Base-by-base conservation (phyloP, 2,329 filamentous ascomycete genomes). In the Zalaria sp. region DNA sequence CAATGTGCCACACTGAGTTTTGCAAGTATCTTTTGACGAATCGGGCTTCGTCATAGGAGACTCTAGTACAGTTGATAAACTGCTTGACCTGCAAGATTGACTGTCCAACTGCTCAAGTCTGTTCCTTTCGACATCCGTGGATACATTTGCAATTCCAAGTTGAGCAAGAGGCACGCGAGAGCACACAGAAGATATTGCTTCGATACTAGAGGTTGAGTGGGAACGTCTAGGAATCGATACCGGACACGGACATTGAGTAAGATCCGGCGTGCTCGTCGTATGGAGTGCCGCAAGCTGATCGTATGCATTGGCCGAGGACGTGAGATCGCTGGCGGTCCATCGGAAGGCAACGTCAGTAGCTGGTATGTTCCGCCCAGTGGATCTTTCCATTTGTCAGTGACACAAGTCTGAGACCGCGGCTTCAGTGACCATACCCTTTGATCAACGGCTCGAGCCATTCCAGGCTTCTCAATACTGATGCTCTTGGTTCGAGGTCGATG, bases 371-470 rank as follows among this genome's bases (percentile, higher is more conserved):
- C 18, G 18, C 18, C 18, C 18, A 18, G 18, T 18, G 18, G 18
- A 18, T 18, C 18, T 18, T 18, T 18, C 18, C 18, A 18, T 18
- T 18, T 18, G 18, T 18, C 18, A 18, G 18, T 18, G 18, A 18
- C 18, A 32, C 29, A 32, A 32, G 7, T 32, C 29, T n/a, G 29
- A 7, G n/a, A 32, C 29, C 7, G 29, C 29, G 29, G 7, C 29
- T 7, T 32, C 29, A 32, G 27, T n/a, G 9, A 31, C 8, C 45
- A 26, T 25, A 49, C 47, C 35, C 37, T 25, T 48, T 34, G 10
- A 48, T 32, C 28, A 42, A 26, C n/a, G 47, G 47, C 36, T 34
- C 37, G 3, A 48, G 34, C 46, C 46, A 50, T 31, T 45, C 43
- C 10, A 50, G 37, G 11, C 44, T 43, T 25, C 37, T 43, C 28